These are phyloP conservation scores for Claviceps capensis DNA, from an alignment of 2,329 filamentous ascomycete species.

Conservation along the genomic window DNA sequence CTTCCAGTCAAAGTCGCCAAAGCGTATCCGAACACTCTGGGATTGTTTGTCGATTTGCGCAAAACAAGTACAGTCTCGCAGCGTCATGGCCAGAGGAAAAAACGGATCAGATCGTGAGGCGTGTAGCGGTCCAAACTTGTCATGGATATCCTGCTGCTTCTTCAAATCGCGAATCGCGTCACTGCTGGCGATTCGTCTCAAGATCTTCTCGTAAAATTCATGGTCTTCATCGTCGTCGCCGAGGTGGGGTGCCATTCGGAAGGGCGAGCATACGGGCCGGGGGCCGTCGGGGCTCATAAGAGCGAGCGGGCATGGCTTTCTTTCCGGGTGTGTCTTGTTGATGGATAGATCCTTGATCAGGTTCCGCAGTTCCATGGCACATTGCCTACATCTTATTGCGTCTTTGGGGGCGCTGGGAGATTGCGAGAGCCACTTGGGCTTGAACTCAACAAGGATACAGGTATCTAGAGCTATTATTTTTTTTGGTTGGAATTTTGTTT, in stretches of 20 bases:
- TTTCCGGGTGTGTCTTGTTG: constrained; percentile 21
- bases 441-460: constrained; percentile 53
- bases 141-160: constrained; percentile 26
- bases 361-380: constrained; percentile 38
- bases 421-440: constrained; percentile 73
- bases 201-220: constrained; percentile 12
- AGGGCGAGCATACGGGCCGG: constrained; percentile 28
- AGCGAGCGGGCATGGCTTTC: constrained; percentile 50
- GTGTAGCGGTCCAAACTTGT: constrained; percentile 29
- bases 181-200: constrained; percentile 19
- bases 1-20: constrained; percentile 71
- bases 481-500: neutral
- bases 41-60: constrained; percentile 36
- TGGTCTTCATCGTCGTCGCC: constrained; percentile 17
- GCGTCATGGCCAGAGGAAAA: constrained; percentile 61
- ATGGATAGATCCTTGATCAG: constrained; percentile 18
- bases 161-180: constrained; percentile 22
- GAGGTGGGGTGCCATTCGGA: constrained; percentile 23
- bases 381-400: constrained; percentile 59
- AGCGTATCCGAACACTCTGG: constrained; percentile 36
- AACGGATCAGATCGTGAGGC: constrained; percentile 27
- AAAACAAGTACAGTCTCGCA: constrained; percentile 68
- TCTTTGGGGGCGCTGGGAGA: constrained; percentile 54
- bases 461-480: constrained; percentile 14
- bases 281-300: constrained; percentile 39